Conservation (phyloP, 139 green algal genomes). For the Volvox africanus region DNA sequence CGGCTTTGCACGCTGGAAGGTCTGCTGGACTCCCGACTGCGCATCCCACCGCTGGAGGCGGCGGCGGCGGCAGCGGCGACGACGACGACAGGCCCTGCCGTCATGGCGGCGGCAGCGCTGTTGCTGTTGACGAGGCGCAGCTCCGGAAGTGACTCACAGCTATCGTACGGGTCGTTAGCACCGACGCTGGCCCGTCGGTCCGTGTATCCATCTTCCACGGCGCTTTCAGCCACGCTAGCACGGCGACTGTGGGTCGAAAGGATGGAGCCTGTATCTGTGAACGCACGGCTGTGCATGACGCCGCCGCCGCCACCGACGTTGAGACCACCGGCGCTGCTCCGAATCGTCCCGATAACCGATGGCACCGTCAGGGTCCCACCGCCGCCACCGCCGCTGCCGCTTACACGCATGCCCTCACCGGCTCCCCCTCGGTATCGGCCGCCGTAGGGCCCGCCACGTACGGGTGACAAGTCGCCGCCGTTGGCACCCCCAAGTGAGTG, state of each 20-base stretch:
- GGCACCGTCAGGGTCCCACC: not conserved
- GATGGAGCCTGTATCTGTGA: not conserved
- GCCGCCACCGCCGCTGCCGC: not conserved
- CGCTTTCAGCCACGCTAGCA: not conserved
- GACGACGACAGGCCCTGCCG: not conserved
- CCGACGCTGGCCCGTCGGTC: not conserved
- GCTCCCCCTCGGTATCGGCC: not conserved
- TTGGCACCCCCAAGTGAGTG: not conserved
- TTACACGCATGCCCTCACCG: not conserved
- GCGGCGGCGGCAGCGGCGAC: not conserved
- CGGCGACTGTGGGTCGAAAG: not conserved
- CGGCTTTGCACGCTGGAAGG: constrained; percentile 21
- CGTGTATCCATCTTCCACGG: not conserved
- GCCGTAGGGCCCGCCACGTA: not conserved
- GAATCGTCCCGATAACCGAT: not conserved
- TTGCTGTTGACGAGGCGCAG: not conserved
- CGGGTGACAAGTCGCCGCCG: not conserved
- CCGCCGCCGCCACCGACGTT: too few relatives aligned
- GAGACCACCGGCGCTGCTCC: not conserved
- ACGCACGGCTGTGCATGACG: not conserved
- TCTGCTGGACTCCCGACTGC: not conserved
- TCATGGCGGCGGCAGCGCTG: not conserved
- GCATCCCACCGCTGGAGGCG: not conserved
- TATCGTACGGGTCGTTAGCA: not conserved
- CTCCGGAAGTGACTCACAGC: constrained; percentile 18